Evolutionary conservation across 345 rosid genomes (phyloP).

Genomic region (Ceriops tagal): DNA sequence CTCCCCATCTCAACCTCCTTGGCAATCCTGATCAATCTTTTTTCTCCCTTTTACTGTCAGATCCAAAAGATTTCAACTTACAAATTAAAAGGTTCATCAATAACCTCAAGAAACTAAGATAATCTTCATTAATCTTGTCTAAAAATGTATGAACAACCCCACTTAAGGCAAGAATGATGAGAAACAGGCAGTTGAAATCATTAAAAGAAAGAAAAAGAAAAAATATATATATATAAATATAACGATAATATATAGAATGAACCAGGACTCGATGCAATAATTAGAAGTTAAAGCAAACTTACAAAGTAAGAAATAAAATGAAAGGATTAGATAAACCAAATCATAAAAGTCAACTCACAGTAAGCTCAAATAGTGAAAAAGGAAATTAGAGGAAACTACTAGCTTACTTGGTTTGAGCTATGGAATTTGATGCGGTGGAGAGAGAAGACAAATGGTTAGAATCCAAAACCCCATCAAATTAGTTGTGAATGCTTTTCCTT

Average conservation of each 20-base stretch:
- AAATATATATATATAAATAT: too few species aligned
- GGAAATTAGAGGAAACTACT: too few species aligned
- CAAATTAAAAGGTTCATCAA: background rate
- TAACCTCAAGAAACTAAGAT: too few species aligned
- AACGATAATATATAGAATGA: too few species aligned
- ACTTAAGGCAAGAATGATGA: too few species aligned
- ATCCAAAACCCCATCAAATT: slow-evolving; percentile 1
- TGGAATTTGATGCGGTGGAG: background rate
- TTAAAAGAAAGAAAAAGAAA: background rate
- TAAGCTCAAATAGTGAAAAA: background rate
- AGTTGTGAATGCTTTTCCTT: background rate
- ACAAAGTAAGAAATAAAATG: background rate
- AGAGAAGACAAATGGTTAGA: background rate
- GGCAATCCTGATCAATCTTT: background rate
- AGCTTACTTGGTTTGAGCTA: slow-evolving; percentile 14
- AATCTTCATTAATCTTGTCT: too few species aligned
- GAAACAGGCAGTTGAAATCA: too few species aligned
- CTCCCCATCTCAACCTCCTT: slow-evolving; percentile 43
- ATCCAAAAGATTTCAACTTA: slow-evolving; percentile 13
- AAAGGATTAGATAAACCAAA: background rate
- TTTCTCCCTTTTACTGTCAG: slow-evolving; percentile 5
- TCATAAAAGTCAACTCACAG: background rate
- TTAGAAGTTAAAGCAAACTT: background rate
- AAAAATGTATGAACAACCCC: too few species aligned
- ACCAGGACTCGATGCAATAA: too few species aligned